Base-by-base conservation (phyloP, 805 yeast genomes). In the Candida hungchunana region DNA sequence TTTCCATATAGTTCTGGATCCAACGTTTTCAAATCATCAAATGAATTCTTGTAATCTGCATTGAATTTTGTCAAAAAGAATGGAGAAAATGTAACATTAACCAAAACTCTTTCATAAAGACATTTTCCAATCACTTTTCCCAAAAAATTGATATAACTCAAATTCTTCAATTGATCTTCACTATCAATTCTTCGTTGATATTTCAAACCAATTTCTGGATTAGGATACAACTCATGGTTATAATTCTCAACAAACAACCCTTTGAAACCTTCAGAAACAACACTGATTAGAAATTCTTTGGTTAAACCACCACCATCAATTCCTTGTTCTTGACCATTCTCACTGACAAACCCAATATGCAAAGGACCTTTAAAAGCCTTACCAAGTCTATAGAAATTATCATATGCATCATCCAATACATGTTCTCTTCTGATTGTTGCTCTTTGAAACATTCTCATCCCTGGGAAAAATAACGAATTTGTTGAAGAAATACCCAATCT, bases 261-360 rank as follows among this genome's bases (percentile, higher is more conserved):
- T 1, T 45, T 61, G 49, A 90, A 85, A 0, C 84, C 89, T 44
- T 82, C 85, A 4, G 63, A 64, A 3, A 81, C 75, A 1, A 87
- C 78, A 33, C 81, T 67, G 3, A 90, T 87, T 37, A 90, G 62
- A 44, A 93, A 78, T 51, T 90, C 98, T 56, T 90, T 89, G 0
- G 97, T 89, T 17, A 90, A 66, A 1, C 98, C 98, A 10, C 97
- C 98, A 7, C 98, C 98, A 58, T 90, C 98, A 28, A 90, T 82
- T 1, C 98, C 98, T 0, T 80, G 87, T 55, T 90, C 97, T 12
- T 63, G 64, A 2, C 89, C 95, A 60, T 79, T 75, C 37, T 82
- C 73, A 50, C 85, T 83, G 24, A 65, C 64, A 53, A 93, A 88
- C 12, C 70, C 69, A 2, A 93, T 87, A 1, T 73, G 63, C 8